A percentile compares a stretch with the other conserved stretches of the same genome.
These are phyloP conservation scores for Mycena amicta DNA, from an alignment of 768 basidiomycete genomes.

Conservation along the genomic window DNA sequence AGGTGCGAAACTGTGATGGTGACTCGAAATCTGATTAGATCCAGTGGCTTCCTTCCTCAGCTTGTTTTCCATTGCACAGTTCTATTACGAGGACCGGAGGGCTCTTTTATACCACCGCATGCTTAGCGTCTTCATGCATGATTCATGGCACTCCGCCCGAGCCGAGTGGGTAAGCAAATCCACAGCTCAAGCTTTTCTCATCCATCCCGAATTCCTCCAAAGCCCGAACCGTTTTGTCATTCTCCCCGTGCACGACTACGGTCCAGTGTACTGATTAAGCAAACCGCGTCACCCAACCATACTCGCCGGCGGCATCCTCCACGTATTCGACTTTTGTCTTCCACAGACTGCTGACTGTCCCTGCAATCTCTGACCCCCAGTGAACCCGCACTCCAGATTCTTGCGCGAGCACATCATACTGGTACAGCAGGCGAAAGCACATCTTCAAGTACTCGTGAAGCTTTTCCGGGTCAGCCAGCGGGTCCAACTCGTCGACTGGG, in stretches of 20 bases:
- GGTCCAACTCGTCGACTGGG: slow-evolving; percentile 5
- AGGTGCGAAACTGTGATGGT: no score
- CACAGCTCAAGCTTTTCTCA: not conserved
- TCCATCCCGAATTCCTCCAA: not conserved
- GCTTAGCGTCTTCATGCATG: not conserved
- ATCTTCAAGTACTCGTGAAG: slow-evolving; percentile 38
- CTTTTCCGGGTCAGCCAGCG: slow-evolving; percentile 23
- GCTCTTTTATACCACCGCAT: not conserved
- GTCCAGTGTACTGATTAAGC: not conserved
- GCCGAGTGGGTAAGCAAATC: no score
- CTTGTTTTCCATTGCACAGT: not conserved
- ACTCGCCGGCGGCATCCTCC: not conserved
- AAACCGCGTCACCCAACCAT: slow-evolving; percentile 8
- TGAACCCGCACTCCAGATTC: slow-evolving; percentile 36
- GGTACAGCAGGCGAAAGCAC: slow-evolving; percentile 38
- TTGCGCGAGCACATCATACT: slow-evolving; percentile 37
- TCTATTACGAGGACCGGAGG: not conserved
- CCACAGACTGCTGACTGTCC: not conserved
- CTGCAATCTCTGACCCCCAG: slow-evolving; percentile 32
- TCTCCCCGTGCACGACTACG: not conserved
- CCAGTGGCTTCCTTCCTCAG: no score
- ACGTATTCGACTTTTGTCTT: not conserved
- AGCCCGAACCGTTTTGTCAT: not conserved
- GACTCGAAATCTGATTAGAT: no score
- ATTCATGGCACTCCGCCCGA: no score